Base-by-base conservation (phyloP, 208 protist species). In the Wallacemonas sp. region DNA sequence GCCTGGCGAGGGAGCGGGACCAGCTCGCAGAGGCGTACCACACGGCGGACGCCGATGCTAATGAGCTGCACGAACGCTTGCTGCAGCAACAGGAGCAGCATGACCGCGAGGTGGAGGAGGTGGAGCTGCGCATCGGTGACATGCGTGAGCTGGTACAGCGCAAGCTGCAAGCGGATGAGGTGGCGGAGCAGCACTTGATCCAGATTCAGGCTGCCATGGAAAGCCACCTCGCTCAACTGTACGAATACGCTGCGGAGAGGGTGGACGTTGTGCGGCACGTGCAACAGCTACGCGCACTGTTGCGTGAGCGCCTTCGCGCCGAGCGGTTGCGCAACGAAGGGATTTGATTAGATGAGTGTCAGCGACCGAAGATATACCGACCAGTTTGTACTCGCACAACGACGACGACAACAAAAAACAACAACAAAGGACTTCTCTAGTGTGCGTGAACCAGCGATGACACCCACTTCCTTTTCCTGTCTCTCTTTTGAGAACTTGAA, bases 131-230 rank as follows among this genome's bases (percentile, higher is more conserved):
- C 4, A 58, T 89, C 29, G 52, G 58, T 1, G 57, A 76, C 17
- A 81, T 89, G 69, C 73, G 80, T 4, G 59, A 69, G 29, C 22
- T 83, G 59, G 86, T 92, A 37, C 82, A 78, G 27, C 55, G 45
- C 26, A 92, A 92, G 67, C 66, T 84, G 21, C 36, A 76, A n/a
- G 79, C 70, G 1, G 85, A 89, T 22, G 74, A 76, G 37, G 65
- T 81, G 5, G 60, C 80, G 21, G 85, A 87, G 73, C 59, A 70
- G 45, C 69, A 89, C 19, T 63, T 72, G 30, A 46, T 53, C 19
- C 74, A 92, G 63, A 71, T 85, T 22, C 68, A 85, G 62, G 54
- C 42, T 1, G 46, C 69, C 44, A 73, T 83, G 67, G 73, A 78
- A 24, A 48, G 61, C 1, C 79, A 81, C 58, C 52, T 84, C 37